These are phyloP conservation scores for Artemisia princeps DNA, from an alignment of 140 eudicot species.

Conservation along the genomic window DNA sequence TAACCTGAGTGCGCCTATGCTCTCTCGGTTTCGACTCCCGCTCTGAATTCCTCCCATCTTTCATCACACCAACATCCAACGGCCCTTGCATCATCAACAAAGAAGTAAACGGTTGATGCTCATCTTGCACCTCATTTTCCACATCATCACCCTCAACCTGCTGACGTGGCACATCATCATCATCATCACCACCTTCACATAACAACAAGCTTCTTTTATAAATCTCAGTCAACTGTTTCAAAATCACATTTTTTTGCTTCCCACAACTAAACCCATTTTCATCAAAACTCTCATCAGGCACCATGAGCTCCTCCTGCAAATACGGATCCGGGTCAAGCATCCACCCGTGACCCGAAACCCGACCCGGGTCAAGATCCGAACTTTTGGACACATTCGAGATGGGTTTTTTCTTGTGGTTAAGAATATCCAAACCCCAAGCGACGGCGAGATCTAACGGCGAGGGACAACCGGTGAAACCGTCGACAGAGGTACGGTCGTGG, in stretches of 20 bases:
- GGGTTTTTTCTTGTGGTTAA: not conserved
- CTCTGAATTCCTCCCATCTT: slow-evolving; percentile 8
- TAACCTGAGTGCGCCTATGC: slow-evolving; percentile 48
- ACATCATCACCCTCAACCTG: slow-evolving; percentile 13
- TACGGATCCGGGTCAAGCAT: not conserved
- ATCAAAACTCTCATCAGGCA: slow-evolving; percentile 36
- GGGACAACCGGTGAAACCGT: slow-evolving; percentile 58
- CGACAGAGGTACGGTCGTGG: slow-evolving; percentile 40
- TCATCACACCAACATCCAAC: not conserved
- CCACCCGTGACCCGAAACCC: not conserved
- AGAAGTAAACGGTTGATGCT: slow-evolving; percentile 44
- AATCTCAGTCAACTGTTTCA: slow-evolving; percentile 57
- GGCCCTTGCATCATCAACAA: slow-evolving; percentile 42
- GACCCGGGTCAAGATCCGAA: slow-evolving; percentile 1
- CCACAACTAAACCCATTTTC: slow-evolving; percentile 25
- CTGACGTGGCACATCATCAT: slow-evolving; percentile 17
- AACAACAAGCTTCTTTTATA: slow-evolving; percentile 13
- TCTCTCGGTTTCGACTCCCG: slow-evolving; percentile 32
- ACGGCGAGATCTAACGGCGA: slow-evolving; percentile 49
- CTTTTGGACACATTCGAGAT: not conserved
- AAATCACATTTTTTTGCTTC: slow-evolving; percentile 44
- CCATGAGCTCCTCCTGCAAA: slow-evolving; percentile 58
- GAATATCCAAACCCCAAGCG: slow-evolving; percentile 44
- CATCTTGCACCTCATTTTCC: slow-evolving; percentile 12
- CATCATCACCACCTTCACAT: not conserved